Conservation (phyloP, 1,139 yeast genomes). For the Candida buenavistaensis region DNA sequence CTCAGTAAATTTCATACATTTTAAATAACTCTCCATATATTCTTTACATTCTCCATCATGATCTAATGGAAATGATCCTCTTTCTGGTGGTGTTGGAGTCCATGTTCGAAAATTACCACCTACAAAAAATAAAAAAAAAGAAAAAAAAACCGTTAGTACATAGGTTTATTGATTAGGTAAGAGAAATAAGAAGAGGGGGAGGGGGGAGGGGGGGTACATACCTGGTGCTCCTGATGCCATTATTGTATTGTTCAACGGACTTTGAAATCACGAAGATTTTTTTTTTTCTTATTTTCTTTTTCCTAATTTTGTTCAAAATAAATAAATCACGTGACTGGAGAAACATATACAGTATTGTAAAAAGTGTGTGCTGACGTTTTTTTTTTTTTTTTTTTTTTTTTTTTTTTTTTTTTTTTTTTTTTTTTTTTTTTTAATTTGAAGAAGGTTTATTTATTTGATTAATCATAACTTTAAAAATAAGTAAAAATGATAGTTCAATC, state of each 20-base stretch:
- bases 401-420: no score
- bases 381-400: no score
- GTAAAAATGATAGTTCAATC: no score
- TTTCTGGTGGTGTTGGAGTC: slow-evolving; percentile 91
- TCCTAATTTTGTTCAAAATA: no score
- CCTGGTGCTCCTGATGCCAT: not conserved
- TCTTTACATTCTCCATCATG: slow-evolving; percentile 84
- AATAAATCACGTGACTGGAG: no score
- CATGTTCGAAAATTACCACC: slow-evolving; percentile 46
- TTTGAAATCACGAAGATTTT: not conserved
- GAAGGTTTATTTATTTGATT: no score
- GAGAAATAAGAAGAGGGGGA: not conserved
- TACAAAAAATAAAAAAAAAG: slow-evolving; percentile 11
- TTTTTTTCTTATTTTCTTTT: no score
- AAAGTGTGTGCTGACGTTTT: no score
- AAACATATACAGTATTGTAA: no score
- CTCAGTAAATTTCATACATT: slow-evolving; percentile 74
- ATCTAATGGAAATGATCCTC: slow-evolving; percentile 95
- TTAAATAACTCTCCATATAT: slow-evolving; percentile 72
- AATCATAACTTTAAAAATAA: no score
- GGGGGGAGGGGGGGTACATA: not conserved
- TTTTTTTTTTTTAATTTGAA: no score
- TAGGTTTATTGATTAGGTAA: not conserved
- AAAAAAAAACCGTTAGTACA: slow-evolving; percentile 7
- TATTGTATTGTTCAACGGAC: not conserved